Base-by-base conservation (phyloP, 768 basidiomycete species). In the Dioszegia crocea region DNA sequence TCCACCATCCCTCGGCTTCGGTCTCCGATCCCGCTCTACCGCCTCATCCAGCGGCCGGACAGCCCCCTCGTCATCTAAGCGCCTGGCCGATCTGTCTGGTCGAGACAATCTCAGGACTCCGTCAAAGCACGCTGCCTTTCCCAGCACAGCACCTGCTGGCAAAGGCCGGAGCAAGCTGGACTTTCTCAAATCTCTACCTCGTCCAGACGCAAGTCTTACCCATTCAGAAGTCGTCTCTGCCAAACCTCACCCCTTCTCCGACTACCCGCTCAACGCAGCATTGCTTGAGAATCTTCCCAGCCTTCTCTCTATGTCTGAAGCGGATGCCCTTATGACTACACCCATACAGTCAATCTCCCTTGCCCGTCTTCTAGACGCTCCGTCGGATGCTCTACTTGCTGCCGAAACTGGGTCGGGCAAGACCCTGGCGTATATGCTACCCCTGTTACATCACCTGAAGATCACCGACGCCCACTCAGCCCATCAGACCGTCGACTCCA, bases 341-440 rank as follows among this genome's bases (percentile, higher is more conserved):
- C 83, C 85, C 0, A 91, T 93, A n/a, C 69, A 71, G 36, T 64
- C 60, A 23, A 43, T 71, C 5, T 49, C 60, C n/a, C 59, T 65
- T 11, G 6, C 29, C 3, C 3, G 27, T 10, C 43, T 56, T 11
- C 29, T 56, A 2, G 31, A 56, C 11, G 59, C 38, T 39, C 40
- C 59, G 5, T 40, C 58, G 0, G 50, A 56, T 30, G 47, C 33
- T 27, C 82, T 94, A 5, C 81, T 94, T 1, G 91, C 89, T 0
- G 86, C 88, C 0, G 91, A 93, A 76, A 94, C 90, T 0, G 91
- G 92, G 16, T 91, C 89, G 0, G 91, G 91, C 0, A 94, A 94
- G 78, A 91, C 88, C 1, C 83, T 93, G 27, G 91, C 92, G 0
- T 94, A 92, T 75, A 82, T 93, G 41, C 81, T 93, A 4, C 91